Base-by-base conservation (phyloP, 176 grass and related monocot genomes). In the Oryza nivara region DNA sequence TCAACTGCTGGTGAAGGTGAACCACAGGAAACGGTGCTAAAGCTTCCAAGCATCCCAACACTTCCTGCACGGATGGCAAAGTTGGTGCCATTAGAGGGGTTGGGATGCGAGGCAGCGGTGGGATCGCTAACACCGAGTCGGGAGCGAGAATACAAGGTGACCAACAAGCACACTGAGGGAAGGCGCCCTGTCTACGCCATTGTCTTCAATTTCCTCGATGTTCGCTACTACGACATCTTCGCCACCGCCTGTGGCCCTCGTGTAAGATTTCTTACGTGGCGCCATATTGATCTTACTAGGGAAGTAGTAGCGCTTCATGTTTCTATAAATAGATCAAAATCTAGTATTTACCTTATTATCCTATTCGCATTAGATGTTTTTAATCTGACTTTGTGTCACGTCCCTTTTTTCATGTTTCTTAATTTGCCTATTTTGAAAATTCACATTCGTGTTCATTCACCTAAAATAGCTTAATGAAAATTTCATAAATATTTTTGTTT, bases 151-250 rank as follows among this genome's bases (percentile, higher is more conserved):
- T 98, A 98, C 69, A 92, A 91, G 86, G 74, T 89, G 14, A 89
- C 80, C 78, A 93, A 92, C 75, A 92, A 84, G 84, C 82, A 92
- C 70, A 80, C 72, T 23, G 91, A 95, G 86, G 96, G 96, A 44
- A 98, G 93, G 83, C 76, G 83, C 60, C 93, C 93, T 44, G 86
- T 95, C 74, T 98, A 98, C 63, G 93, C 91, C 79, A 95, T 98
- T 74, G 89, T 88, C 49, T 98, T 98, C 83, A 98, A 98, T 79
- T 98, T 98, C 91, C 65, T 95, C 67, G 93, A 95, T 40, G 88
- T 88, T 35, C 80, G 89, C 76, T 98, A 95, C 80, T 95, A 93
- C 61, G 91, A 98, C 73, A 80, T 98, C 73, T 95, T 98, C 67
- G 93, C 96, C 61, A 93, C 91, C 11, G 91, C 89, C 49, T 88